These are phyloP conservation scores for Malassezia arunalokei DNA, from an alignment of 1,284 basidiomycete genomes.

Conservation along the genomic window DNA sequence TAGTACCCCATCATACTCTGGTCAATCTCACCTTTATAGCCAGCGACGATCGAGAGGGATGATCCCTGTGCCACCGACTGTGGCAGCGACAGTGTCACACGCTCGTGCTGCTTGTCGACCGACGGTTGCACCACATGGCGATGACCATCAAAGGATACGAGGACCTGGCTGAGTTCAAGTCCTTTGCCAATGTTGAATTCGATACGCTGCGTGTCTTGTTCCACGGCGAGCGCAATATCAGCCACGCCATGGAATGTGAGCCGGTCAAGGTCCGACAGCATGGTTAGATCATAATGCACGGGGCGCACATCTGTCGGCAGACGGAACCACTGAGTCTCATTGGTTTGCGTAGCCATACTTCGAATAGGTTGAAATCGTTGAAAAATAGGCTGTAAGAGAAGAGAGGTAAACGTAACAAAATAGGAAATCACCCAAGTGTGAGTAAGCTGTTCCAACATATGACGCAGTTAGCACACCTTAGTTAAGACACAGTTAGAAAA, in stretches of 20 bases:
- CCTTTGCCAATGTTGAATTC: constrained; percentile 50
- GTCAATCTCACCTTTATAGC: constrained; percentile 20
- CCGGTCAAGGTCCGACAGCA: constrained; percentile 64
- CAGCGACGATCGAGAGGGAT: constrained; percentile 14
- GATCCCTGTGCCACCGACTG: constrained; percentile 14
- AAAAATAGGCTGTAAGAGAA: not conserved
- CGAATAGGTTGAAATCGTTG: not conserved
- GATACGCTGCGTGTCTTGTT: constrained; percentile 53
- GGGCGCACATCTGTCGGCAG: constrained; percentile 65
- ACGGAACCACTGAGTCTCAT: constrained; percentile 51
- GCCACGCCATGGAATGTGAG: constrained; percentile 65
- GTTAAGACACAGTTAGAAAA: not conserved
- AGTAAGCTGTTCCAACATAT: constrained; percentile 4
- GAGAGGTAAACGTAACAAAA: not conserved
- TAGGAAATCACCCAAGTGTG: constrained; percentile 1
- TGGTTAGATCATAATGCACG: constrained; percentile 64
- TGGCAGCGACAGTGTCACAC: constrained; percentile 17
- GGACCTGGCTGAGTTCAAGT: constrained; percentile 58
- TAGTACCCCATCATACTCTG: constrained; percentile 26
- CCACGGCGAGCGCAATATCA: constrained; percentile 62
- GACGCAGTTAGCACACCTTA: constrained; percentile 1
- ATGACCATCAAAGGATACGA: constrained; percentile 55
- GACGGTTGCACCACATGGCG: constrained; percentile 49
- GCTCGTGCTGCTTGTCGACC: constrained; percentile 41
- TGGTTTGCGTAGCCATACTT: not conserved